Percentiles rank a stretch among this genome's conserved stretches.
These are phyloP conservation scores for Tylopilus sp. DNA, from an alignment of 768 basidiomycete species.

Conservation along the genomic window DNA sequence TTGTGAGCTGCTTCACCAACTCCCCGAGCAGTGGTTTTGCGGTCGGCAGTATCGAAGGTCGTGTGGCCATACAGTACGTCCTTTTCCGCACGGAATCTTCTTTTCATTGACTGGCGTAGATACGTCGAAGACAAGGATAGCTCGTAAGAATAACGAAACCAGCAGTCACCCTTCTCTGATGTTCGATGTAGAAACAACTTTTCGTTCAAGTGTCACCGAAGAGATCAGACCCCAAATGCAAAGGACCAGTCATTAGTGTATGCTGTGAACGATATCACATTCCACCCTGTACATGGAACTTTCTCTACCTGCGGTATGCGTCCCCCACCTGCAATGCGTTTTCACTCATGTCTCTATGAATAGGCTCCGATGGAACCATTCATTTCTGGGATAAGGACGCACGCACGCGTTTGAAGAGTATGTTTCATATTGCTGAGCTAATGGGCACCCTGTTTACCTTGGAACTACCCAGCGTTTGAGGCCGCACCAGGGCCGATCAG, in stretches of 20 bases:
- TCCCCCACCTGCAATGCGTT: slow-evolving; percentile 24
- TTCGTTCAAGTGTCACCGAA: slow-evolving; percentile 82
- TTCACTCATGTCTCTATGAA: slow-evolving; percentile 6
- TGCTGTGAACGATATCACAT: slow-evolving; percentile 82
- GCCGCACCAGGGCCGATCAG: slow-evolving; percentile 72
- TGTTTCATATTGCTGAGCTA: background rate
- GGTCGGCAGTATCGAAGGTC: slow-evolving; percentile 83
- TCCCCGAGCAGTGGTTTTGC: slow-evolving; percentile 69
- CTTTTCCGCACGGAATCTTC: slow-evolving; percentile 1
- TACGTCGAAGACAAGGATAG: slow-evolving; percentile 84
- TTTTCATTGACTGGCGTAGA: slow-evolving; percentile 36
- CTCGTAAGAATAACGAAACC: slow-evolving; percentile 40
- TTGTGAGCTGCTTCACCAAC: slow-evolving; percentile 78
- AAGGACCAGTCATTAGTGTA: slow-evolving; percentile 72
- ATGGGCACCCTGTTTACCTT: background rate
- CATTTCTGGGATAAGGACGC: slow-evolving; percentile 96
- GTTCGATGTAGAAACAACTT: slow-evolving; percentile 60
- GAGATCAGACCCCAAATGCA: slow-evolving; percentile 49
- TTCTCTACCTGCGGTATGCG: slow-evolving; percentile 73
- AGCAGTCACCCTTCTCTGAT: background rate
- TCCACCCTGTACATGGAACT: slow-evolving; percentile 82
- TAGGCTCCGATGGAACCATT: slow-evolving; percentile 81
- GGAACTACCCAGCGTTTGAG: slow-evolving; percentile 59
- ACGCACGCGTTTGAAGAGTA: slow-evolving; percentile 88
- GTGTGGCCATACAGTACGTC: slow-evolving; percentile 93